Evolutionary conservation across 139 green algal species (phyloP).

Genomic region (Eudorina sp.): DNA sequence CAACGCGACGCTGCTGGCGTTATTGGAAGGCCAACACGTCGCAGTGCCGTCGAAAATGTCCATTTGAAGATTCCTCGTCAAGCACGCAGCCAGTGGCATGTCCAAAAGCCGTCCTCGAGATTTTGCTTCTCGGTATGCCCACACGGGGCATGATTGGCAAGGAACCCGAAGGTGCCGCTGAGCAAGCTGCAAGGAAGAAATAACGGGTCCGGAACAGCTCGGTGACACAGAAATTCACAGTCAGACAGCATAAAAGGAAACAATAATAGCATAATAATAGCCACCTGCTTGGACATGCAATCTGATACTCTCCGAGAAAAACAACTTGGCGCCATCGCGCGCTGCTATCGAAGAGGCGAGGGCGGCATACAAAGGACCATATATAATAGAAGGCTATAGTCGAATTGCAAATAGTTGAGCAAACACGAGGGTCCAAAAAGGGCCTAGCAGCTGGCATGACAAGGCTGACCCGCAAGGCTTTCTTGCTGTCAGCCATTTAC

Average conservation of each 20-base stretch:
- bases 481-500: too few relatives aligned
- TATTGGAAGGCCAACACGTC: background rate
- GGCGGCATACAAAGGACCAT: background rate
- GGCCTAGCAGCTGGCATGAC: too few relatives aligned
- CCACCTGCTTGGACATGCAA: background rate
- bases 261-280: background rate
- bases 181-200: constrained; percentile 15
- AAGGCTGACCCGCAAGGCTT: too few relatives aligned
- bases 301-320: background rate
- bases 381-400: too few relatives aligned
- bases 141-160: constrained; percentile 33
- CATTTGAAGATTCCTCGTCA: constrained; percentile 24
- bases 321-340: constrained; percentile 1
- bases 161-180: constrained; percentile 44
- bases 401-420: too few relatives aligned
- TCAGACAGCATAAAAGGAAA: background rate
- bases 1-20: background rate
- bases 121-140: constrained; percentile 47
- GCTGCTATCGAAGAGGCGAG: background rate
- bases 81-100: constrained; percentile 24
- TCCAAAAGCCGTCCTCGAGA: constrained; percentile 21
- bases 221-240: background rate
- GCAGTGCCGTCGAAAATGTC: constrained; percentile 39
- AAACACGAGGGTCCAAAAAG: too few relatives aligned
- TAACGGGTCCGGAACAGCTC: background rate